A percentile compares a stretch with the other conserved stretches of the same genome.
These are phyloP conservation scores for Aspergillus sp. DNA, from an alignment of 2,329 filamentous ascomycete species.

Conservation along the genomic window DNA sequence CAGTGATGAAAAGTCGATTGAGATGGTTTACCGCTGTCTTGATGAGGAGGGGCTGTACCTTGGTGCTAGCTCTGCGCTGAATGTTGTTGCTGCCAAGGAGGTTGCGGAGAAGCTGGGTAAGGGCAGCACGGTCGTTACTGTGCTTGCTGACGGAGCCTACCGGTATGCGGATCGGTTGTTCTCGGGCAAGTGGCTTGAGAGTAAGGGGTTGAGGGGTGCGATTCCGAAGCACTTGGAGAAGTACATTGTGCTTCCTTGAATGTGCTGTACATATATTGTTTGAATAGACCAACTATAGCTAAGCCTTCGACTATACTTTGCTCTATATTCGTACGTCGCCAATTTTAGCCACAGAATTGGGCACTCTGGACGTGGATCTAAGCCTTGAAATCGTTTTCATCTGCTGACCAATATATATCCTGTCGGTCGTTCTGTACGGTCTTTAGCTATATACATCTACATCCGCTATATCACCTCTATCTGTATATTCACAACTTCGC, in stretches of 20 bases:
- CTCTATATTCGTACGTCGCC: too few species aligned
- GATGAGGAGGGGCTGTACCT: constrained; percentile 96
- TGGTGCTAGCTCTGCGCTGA: constrained; percentile 89
- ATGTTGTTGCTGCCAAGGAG: constrained; percentile 94
- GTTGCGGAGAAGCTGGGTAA: constrained; percentile 87
- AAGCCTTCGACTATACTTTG: background rate
- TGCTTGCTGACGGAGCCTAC: constrained; percentile 96
- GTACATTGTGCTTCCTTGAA: constrained; percentile 87
- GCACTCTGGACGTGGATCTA: too few species aligned
- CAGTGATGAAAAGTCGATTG: constrained; percentile 89
- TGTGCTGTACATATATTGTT: background rate
- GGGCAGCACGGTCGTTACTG: constrained; percentile 88
- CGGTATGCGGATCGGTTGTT: constrained; percentile 94
- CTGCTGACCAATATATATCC: too few species aligned
- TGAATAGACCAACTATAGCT: background rate
- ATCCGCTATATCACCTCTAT: background rate
- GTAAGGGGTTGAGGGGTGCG: constrained; percentile 79
- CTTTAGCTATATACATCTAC: background rate
- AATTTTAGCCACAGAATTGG: too few species aligned
- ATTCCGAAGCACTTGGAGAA: constrained; percentile 86
- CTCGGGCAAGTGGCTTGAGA: constrained; percentile 84
- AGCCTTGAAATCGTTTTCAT: too few species aligned
- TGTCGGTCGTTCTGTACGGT: too few species aligned
- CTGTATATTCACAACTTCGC: constrained; percentile 32
- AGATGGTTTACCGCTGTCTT: constrained; percentile 95